Evolutionary conservation across 441 rosid species (phyloP).

Genomic region (Aquilaria agallochum): DNA sequence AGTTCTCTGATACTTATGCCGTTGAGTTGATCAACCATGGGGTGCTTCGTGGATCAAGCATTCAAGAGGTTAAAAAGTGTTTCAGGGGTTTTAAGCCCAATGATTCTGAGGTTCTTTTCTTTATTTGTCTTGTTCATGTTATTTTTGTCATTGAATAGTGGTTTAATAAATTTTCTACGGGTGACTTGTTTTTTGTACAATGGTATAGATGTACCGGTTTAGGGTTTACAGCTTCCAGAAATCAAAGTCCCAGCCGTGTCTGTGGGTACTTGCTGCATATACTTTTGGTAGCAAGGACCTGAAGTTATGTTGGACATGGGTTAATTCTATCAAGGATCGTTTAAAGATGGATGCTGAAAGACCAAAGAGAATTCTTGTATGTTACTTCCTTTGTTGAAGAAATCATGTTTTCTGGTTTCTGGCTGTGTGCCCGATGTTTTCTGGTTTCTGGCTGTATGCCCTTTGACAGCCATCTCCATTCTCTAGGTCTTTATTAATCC

Average conservation of each 20-base stretch:
- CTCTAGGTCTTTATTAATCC: conserved; percentile 82
- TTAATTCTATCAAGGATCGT: conserved; percentile 44
- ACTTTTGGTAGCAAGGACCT: conserved; percentile 71
- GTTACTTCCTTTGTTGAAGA: conserved; percentile 15
- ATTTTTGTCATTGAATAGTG: conserved; percentile 4
- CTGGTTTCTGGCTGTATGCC: conserved; percentile 3
- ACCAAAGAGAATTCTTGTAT: conserved; percentile 84
- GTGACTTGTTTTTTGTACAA: conserved; percentile 3
- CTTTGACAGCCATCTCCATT: conserved; percentile 1
- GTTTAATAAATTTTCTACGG: conserved; percentile 1
- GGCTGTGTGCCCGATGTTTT: conserved; percentile 8
- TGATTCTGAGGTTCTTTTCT: conserved; percentile 44
- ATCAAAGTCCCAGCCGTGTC: conserved; percentile 61
- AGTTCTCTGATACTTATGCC: conserved; percentile 63
- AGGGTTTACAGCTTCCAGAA: conserved; percentile 48
- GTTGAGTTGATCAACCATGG: conserved; percentile 49
- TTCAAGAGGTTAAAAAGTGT: conserved; percentile 31
- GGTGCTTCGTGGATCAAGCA: conserved; percentile 28
- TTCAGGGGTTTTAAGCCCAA: conserved; percentile 29
- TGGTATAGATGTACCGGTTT: conserved; percentile 65
- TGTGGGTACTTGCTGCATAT: conserved; percentile 42
- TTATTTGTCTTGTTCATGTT: conserved; percentile 1
- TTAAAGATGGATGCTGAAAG: conserved; percentile 49
- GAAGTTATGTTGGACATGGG: conserved; percentile 67
- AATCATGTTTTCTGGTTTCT: conserved; percentile 4